Percentiles rank a stretch among this genome's conserved stretches.
phyloP scores from a whole-genome alignment of 2,329 filamentous ascomycete species.

The Thermomyces lanuginosus region DNA sequence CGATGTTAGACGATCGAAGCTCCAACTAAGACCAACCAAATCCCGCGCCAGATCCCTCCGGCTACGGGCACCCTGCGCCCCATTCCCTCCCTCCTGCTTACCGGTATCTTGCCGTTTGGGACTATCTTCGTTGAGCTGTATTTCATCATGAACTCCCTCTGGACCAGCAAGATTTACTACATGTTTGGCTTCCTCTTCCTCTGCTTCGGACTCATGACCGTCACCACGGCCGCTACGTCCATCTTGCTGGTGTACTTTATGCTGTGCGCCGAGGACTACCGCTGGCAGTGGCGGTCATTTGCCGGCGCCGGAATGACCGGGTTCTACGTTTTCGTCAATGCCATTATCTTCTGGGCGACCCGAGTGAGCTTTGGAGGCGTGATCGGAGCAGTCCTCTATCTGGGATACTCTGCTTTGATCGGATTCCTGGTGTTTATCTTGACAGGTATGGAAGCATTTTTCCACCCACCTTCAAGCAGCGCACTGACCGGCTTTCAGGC shows the following conservation, averaged over 20 bases:
- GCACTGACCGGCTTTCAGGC: constrained; percentile 35
- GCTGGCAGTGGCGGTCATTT: constrained; percentile 97
- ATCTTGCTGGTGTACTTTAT: constrained; percentile 92
- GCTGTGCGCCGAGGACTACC: constrained; percentile 90
- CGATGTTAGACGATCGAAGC: constrained; percentile 44
- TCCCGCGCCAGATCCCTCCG: constrained; percentile 87
- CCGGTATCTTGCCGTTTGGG: constrained; percentile 82
- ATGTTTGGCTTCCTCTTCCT: constrained; percentile 99
- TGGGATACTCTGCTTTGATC: constrained; percentile 81
- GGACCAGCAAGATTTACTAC: constrained; percentile 98
- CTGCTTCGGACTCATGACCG: constrained; percentile 93
- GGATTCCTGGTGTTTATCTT: constrained; percentile 86
- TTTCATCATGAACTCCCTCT: constrained; percentile 98
- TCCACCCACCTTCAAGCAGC: constrained; percentile 4
- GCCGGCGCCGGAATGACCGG: constrained; percentile 80
- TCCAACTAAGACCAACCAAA: constrained; percentile 91
- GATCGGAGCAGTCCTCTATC: constrained; percentile 75
- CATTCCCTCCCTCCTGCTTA: constrained; percentile 77
- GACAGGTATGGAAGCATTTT: constrained; percentile 51
- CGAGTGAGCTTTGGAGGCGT: constrained; percentile 73
- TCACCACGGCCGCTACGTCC: constrained; percentile 82
- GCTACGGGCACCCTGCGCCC: constrained; percentile 68
- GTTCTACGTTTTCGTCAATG: constrained; percentile 81
- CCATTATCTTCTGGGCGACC: constrained; percentile 76
- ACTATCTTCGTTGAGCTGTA: constrained; percentile 97